Percentiles rank a stretch among this genome's conserved stretches.
phyloP scores from a whole-genome alignment of 1,139 yeast genomes.

The Saccharomyces hybrid region DNA sequence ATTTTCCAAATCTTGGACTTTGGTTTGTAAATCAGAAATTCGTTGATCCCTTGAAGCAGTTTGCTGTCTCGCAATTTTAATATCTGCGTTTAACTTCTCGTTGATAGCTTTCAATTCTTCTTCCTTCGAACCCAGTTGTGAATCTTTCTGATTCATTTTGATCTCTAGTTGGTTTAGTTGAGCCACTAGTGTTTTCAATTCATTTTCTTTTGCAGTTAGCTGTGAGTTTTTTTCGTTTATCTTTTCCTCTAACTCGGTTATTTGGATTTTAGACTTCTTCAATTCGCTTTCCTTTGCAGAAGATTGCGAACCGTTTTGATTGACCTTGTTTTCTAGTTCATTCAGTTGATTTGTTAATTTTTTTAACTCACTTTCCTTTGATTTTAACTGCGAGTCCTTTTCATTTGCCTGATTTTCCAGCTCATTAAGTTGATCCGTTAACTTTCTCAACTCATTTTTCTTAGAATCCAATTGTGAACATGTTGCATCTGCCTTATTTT shows the following conservation, averaged over 20 bases:
- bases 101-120: background rate
- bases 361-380: slow-evolving; percentile 6
- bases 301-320: slow-evolving; percentile 10
- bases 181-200: background rate
- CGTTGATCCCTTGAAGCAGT: background rate
- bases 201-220: background rate
- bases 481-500: slow-evolving; percentile 11
- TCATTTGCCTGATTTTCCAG: slow-evolving; percentile 18
- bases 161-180: slow-evolving; percentile 1
- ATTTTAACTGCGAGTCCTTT: slow-evolving; percentile 6
- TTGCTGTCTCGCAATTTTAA: background rate
- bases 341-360: slow-evolving; percentile 2
- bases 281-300: slow-evolving; percentile 6
- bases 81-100: background rate
- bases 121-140: background rate
- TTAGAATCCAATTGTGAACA: slow-evolving; percentile 10
- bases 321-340: slow-evolving; percentile 10
- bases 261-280: slow-evolving; percentile 13
- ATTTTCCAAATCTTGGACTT: background rate
- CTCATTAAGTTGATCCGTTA: slow-evolving; percentile 24
- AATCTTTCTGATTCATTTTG: slow-evolving; percentile 1
- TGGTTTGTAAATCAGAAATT: background rate
- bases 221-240: background rate
- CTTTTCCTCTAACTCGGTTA: slow-evolving; percentile 1
- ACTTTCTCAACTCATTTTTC: slow-evolving; percentile 6